Evolutionary conservation across 2,329 filamentous ascomycete species (phyloP).

Genomic region (Alternaria solani): DNA sequence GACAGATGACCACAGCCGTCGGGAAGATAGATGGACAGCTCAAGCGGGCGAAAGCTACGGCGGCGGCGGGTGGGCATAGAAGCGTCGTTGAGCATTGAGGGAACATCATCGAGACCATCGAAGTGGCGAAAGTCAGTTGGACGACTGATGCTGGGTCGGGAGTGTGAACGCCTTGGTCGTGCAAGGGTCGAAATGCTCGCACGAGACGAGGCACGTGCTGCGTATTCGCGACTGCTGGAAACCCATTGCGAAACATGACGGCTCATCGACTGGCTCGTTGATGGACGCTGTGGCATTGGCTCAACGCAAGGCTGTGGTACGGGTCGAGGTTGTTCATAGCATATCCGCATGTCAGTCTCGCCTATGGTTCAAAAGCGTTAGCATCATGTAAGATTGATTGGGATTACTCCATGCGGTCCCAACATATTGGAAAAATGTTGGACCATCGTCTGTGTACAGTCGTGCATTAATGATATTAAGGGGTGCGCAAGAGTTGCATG

Average conservation of each 20-base stretch:
- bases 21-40: conserved; percentile 51
- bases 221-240: conserved; percentile 43
- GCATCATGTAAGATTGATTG: conserved; percentile 11
- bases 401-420: conserved; percentile 22
- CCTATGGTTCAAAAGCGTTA: conserved; percentile 28
- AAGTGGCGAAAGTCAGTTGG: conserved; percentile 50
- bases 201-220: conserved; percentile 46
- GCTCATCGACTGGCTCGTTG: conserved; percentile 47
- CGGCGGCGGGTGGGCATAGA: conserved; percentile 42
- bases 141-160: conserved; percentile 46
- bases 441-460: conserved; percentile 19
- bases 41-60: conserved; percentile 49
- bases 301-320: conserved; percentile 41
- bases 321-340: conserved; percentile 46
- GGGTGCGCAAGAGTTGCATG: conserved; percentile 24
- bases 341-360: conserved; percentile 38
- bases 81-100: conserved; percentile 45
- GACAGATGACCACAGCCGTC: conserved; percentile 46
- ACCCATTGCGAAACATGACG: conserved; percentile 50
- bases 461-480: conserved; percentile 37
- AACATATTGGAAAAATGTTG: conserved; percentile 12
- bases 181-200: conserved; percentile 44
- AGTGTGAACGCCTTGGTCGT: conserved; percentile 42
- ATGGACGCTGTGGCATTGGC: conserved; percentile 40
- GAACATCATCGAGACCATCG: conserved; percentile 42